These are phyloP conservation scores for Dichotomocladium elegans DNA, from an alignment of 371 early-diverging fungal genomes.

Conservation along the genomic window DNA sequence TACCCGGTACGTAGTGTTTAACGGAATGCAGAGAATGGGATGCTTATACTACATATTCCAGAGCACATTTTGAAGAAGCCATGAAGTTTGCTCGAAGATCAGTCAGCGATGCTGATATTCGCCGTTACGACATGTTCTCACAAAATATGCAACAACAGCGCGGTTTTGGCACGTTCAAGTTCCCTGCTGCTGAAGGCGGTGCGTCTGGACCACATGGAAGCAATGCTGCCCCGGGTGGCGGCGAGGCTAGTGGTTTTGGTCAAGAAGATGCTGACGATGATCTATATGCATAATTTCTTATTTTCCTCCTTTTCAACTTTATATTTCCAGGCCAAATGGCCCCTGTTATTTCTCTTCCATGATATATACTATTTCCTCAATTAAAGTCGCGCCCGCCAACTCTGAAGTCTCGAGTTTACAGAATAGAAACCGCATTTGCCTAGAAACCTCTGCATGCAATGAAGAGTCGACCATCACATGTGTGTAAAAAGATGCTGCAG, in stretches of 20 bases:
- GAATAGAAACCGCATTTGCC: too few species aligned
- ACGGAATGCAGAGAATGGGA: background rate
- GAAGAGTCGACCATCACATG: too few species aligned
- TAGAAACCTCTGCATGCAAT: too few species aligned
- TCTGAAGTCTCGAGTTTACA: too few species aligned
- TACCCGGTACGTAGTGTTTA: slow-evolving; percentile 48
- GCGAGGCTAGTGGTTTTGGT: slow-evolving; percentile 38
- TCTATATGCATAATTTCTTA: slow-evolving; percentile 55
- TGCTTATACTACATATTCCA: background rate
- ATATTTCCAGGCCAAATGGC: too few species aligned
- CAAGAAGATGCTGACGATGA: slow-evolving; percentile 55
- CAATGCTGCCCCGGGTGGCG: slow-evolving; percentile 22
- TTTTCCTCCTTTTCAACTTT: too few species aligned
- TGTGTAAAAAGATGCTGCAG: too few species aligned
- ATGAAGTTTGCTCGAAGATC: slow-evolving; percentile 97
- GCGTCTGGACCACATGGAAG: slow-evolving; percentile 45
- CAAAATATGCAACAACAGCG: slow-evolving; percentile 93
- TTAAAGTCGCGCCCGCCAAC: too few species aligned
- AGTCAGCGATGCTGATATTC: slow-evolving; percentile 96
- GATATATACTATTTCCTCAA: too few species aligned
- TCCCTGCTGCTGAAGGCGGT: slow-evolving; percentile 82
- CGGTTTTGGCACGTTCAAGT: slow-evolving; percentile 92
- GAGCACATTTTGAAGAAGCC: slow-evolving; percentile 97
- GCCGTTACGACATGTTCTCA: slow-evolving; percentile 99
- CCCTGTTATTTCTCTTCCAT: too few species aligned